Conservation (phyloP, 176 grass and related monocot species). For the Rhynchospora breviuscula region DNA sequence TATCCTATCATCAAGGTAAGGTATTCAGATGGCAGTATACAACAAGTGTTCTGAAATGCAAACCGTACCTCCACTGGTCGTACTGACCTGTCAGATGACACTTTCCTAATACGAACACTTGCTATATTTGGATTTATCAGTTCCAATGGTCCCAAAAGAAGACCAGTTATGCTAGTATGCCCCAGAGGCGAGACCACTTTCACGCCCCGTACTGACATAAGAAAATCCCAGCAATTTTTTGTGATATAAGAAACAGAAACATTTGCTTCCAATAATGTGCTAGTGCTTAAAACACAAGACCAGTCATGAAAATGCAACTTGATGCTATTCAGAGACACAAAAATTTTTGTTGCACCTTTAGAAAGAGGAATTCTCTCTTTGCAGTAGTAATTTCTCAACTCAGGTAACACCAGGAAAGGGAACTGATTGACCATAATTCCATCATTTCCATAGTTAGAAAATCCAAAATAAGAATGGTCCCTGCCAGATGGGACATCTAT, state of each 20-base stretch:
- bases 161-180: constrained; percentile 43
- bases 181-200: constrained; percentile 53
- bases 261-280: constrained; percentile 52
- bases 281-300: constrained; percentile 56
- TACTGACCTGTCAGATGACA: constrained; percentile 24
- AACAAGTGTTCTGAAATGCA: constrained; percentile 78
- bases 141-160: constrained; percentile 59
- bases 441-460: constrained; percentile 46
- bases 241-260: constrained; percentile 38
- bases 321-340: constrained; percentile 52
- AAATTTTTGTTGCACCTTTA: constrained; percentile 37
- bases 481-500: constrained; percentile 5
- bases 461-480: constrained; percentile 41
- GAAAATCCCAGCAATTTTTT: constrained; percentile 59
- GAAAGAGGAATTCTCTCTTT: constrained; percentile 10
- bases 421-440: constrained; percentile 54
- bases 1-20: constrained; percentile 78
- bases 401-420: constrained; percentile 52
- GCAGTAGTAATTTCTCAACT: constrained; percentile 19
- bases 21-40: constrained; percentile 64
- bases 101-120: constrained; percentile 65
- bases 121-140: constrained; percentile 42
- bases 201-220: constrained; percentile 56
- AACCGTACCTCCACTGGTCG: constrained; percentile 54
- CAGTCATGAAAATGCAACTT: constrained; percentile 73